Base-by-base conservation (phyloP, 2,329 filamentous ascomycete species). In the Cladophialophora carrionii region DNA sequence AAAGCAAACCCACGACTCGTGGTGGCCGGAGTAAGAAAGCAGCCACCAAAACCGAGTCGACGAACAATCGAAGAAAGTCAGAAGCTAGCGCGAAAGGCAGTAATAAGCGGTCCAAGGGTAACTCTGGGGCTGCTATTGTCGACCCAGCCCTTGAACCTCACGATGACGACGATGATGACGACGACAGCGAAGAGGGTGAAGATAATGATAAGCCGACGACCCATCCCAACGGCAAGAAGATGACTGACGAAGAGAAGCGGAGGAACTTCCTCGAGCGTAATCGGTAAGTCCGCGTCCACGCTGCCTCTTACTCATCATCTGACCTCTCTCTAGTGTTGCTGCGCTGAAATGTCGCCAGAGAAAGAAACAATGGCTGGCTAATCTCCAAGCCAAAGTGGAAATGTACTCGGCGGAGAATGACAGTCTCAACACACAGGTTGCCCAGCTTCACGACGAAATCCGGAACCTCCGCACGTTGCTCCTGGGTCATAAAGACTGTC, bases 311-410 rank as follows among this genome's bases (percentile, higher is more conserved):
- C n/a, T 2, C 49, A 17, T 14, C 37, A 61, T 54, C 75, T 79
- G 69, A 79, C 41, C 2, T 26, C 64, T 62, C 29, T 48, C 9
- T 32, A 97, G 95, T 75, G 92, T 99, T 70, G 95, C 95, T 68
- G 95, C 95, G 2, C 83, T 99, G 65, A 99, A 99, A 76, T 99
- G 95, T 78, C 90, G 95, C 67, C 95, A 99, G 78, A 87, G 95
- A 22, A 99, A 99, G 84, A 99, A 99, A 84, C 95, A 98, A 76
- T 99, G 95, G 95, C 85, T 98, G 64, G 90, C 91, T 34, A 98
- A 96, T 72, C 84, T 99, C 1, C 95, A 99, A 77, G 87, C 87
- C 62, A 98, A 98, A 78, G 94, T 98, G 17, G 95, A 99, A 77
- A 84, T 96, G 71, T 98, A 92, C 74, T 93, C 90, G 68, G 89